Base-by-base conservation (phyloP, 208 protist species). In the Acanthamoeba triangularis region DNA sequence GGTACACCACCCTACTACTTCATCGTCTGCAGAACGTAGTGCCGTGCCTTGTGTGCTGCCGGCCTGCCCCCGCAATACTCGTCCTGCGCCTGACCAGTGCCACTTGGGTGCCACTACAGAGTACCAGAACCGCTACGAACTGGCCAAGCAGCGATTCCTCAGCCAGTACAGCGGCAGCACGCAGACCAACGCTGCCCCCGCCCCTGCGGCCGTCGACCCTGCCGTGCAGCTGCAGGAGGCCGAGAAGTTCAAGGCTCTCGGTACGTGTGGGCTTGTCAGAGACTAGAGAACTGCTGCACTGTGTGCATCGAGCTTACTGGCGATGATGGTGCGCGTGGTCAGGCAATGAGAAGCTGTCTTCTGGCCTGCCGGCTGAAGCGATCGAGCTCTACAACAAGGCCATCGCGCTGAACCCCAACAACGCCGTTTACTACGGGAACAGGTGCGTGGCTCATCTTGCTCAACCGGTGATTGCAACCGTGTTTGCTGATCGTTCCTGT, bases 341-440 rank as follows among this genome's bases (percentile, higher is more conserved):
- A 91, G 84, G 54, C 56, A 91, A 91, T 14, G 84, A 91, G 56
- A 91, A 91, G 56, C 84, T 91, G 16, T 72, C 84, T 13, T 7
- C 84, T 16, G 84, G 84, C 49, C 33, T 47, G 30, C 54, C 59
- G 28, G 84, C 84, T 30, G 84, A 91, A 69, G 84, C 84, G 16
- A 63, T 91, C 30, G 49, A 63, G 47, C 84, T 91, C 13, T 91
- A 91, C 84, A 91, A 41, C 56, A 91, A 91, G 84, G 84, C 84
- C 41, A 91, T 91, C 54, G 28, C 49, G 11, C 33, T 91, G 28
- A 91, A 91, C 33, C 84, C 84, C 59, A 72, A 69, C 84, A 91
- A 91, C 13, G 84, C 84, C 20, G 59, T 91, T 13, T 91, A 91
- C 37, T 91, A 91, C 30, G 49, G 33, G 1, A 91, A 91, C 84